A percentile compares a stretch with the other conserved stretches of the same genome.
phyloP scores from a whole-genome alignment of 306 rosid species.

The Cicer judaicum region DNA sequence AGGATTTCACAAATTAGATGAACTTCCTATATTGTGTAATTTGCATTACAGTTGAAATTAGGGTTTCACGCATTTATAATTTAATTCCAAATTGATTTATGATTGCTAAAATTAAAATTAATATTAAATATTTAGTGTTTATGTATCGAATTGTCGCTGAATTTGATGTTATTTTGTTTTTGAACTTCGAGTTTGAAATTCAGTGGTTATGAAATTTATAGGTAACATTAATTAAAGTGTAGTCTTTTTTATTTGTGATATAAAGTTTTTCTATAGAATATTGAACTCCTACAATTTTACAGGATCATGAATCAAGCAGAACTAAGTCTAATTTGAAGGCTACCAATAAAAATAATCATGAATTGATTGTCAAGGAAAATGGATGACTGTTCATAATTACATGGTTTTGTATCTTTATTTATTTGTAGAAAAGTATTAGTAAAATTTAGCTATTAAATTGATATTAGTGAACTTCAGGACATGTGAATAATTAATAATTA shows the following conservation, averaged over 20 bases:
- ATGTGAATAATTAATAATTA: too few species aligned
- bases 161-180: not conserved
- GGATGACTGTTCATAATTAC: constrained; percentile 50
- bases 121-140: too few species aligned
- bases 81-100: too few species aligned
- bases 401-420: constrained; percentile 49
- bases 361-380: constrained; percentile 43
- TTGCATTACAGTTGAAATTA: too few species aligned
- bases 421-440: not conserved
- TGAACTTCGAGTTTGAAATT: constrained; percentile 44
- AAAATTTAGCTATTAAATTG: too few species aligned
- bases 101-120: too few species aligned
- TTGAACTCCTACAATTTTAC: constrained; percentile 42
- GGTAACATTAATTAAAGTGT: constrained; percentile 47
- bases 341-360: constrained; percentile 43
- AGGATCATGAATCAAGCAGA: constrained; percentile 50
- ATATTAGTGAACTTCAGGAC: too few species aligned
- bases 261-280: constrained; percentile 10
- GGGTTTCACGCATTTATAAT: too few species aligned
- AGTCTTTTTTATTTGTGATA: constrained; percentile 15
- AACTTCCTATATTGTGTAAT: too few species aligned
- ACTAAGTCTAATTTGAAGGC: constrained; percentile 42
- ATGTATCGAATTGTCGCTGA: too few species aligned
- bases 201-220: constrained; percentile 45
- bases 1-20: too few species aligned